A percentile compares a stretch with the other conserved stretches of the same genome.
Evolutionary conservation across 305 asterid genomes (phyloP).

Genomic region (Withania somnifera): DNA sequence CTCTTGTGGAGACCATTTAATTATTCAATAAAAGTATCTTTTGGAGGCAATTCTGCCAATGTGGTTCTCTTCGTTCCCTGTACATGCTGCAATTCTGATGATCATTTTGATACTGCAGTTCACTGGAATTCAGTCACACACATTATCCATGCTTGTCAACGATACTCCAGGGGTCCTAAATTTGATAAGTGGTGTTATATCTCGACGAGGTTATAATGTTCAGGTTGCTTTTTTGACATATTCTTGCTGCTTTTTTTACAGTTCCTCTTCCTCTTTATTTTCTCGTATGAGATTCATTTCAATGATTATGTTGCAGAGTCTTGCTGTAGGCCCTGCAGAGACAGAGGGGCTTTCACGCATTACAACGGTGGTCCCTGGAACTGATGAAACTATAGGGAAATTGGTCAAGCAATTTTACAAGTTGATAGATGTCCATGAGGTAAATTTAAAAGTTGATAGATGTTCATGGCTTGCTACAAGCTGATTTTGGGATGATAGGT

Average conservation of each 20-base stretch:
- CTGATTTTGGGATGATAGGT: constrained; percentile 25
- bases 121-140: constrained; percentile 73
- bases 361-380: constrained; percentile 94
- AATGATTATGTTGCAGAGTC: constrained; percentile 52
- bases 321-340: constrained; percentile 91
- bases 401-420: constrained; percentile 76
- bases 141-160: constrained; percentile 61
- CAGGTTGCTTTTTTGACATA: constrained; percentile 36
- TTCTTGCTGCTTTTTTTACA: neutral
- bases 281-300: constrained; percentile 9
- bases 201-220: constrained; percentile 80
- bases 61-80: neutral
- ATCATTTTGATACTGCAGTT: constrained; percentile 41
- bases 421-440: constrained; percentile 84
- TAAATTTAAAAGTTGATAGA: constrained; percentile 63
- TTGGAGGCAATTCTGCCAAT: neutral
- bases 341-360: constrained; percentile 77
- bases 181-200: constrained; percentile 71
- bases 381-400: constrained; percentile 61
- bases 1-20: too few relatives aligned
- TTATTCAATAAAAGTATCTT: neutral
- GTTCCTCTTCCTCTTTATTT: neutral
- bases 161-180: constrained; percentile 79
- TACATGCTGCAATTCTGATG: neutral
- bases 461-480: constrained; percentile 63